Percentiles rank a stretch among this genome's conserved stretches.
Conservation (phyloP, 2,329 filamentous ascomycete species). For the Grosmannia serpens region DNA sequence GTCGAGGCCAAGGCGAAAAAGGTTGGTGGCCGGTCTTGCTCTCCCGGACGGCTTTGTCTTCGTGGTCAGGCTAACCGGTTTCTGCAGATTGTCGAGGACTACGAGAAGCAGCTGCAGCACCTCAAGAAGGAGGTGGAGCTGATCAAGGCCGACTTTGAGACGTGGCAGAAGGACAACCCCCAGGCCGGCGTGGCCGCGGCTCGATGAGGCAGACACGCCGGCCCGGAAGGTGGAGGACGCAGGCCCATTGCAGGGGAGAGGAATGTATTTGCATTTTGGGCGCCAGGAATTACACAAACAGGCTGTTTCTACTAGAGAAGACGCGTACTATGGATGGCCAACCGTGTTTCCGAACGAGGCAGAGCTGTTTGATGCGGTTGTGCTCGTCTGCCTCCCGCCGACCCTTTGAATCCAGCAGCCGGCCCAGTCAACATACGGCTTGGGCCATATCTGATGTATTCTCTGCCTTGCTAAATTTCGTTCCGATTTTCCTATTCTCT, state of each 20-base stretch:
- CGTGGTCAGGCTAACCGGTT: conserved; percentile 11
- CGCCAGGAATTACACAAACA: background rate
- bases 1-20: conserved; percentile 63
- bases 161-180: conserved; percentile 39
- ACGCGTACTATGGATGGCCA: background rate
- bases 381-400: background rate
- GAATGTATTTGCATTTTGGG: background rate
- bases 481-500: background rate
- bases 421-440: background rate
- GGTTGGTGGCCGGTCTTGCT: conserved; percentile 32
- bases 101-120: conserved; percentile 68
- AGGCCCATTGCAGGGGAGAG: background rate
- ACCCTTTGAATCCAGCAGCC: too few relatives aligned
- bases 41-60: background rate
- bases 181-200: background rate
- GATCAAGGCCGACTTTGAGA: conserved; percentile 44
- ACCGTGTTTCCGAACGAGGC: background rate
- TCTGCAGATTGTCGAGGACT: conserved; percentile 61
- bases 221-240: background rate
- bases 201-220: background rate
- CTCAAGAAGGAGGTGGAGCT: conserved; percentile 61
- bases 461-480: background rate
- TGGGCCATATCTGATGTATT: background rate
- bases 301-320: background rate
- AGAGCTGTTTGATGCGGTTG: background rate